Evolutionary conservation across 495 filamentous ascomycete genomes (phyloP).

Genomic region (Umbilicaria muhlenbergii): DNA sequence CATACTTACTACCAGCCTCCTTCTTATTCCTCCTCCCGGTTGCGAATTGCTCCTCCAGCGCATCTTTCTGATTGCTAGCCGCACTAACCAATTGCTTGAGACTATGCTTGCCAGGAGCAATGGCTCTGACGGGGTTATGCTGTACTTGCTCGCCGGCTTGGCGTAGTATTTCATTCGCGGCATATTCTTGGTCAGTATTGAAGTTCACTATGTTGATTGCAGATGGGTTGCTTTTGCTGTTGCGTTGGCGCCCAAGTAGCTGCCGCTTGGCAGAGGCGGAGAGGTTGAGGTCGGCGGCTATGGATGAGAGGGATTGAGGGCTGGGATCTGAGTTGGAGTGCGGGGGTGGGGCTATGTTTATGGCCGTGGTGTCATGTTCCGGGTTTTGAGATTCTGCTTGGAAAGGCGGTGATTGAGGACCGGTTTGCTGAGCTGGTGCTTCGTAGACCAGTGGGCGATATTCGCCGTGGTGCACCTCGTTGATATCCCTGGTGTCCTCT

Average conservation of each 20-base stretch:
- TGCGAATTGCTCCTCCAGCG: slow-evolving; percentile 80
- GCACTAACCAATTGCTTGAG: slow-evolving; percentile 75
- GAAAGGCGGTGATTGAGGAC: slow-evolving; percentile 9
- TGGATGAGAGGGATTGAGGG: slow-evolving; percentile 38
- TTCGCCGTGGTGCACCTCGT: slow-evolving; percentile 10
- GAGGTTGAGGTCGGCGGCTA: slow-evolving; percentile 61
- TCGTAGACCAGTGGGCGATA: slow-evolving; percentile 39
- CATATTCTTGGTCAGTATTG: slow-evolving; percentile 77
- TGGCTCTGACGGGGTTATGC: slow-evolving; percentile 69
- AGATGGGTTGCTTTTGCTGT: slow-evolving; percentile 18
- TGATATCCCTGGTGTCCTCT: slow-evolving; percentile 6
- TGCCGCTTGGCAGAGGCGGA: slow-evolving; percentile 58
- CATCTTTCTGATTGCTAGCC: slow-evolving; percentile 61
- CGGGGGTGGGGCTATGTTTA: neutral
- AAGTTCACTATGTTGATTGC: slow-evolving; percentile 48
- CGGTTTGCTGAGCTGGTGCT: slow-evolving; percentile 23
- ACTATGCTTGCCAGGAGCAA: slow-evolving; percentile 79
- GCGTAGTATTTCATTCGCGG: slow-evolving; percentile 52
- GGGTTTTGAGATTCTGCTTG: neutral
- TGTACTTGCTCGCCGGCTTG: slow-evolving; percentile 46
- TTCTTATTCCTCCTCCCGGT: slow-evolving; percentile 53
- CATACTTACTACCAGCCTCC: slow-evolving; percentile 70
- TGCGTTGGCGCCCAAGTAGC: slow-evolving; percentile 55
- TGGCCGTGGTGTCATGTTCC: slow-evolving; percentile 1
- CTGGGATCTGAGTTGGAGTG: neutral